phyloP scores from a whole-genome alignment of 2,329 filamentous ascomycete species.

The Apiospora phragmitis region DNA sequence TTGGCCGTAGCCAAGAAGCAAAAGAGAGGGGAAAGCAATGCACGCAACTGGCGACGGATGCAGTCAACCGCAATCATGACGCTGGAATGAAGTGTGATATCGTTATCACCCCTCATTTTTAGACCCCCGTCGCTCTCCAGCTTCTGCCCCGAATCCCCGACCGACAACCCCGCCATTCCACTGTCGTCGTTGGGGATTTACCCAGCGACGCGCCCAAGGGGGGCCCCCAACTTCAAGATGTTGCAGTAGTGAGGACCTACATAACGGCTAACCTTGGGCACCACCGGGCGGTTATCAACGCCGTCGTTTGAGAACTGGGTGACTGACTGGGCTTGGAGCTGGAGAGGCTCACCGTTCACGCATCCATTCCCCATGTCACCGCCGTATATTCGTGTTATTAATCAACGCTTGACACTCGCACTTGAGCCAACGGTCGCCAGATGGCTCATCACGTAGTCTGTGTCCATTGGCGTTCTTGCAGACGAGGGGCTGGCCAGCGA shows the following conservation, averaged over 20 bases:
- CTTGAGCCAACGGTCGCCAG: background rate
- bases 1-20: background rate
- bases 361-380: background rate
- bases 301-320: background rate
- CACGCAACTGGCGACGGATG: background rate
- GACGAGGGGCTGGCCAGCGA: background rate
- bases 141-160: background rate
- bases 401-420: background rate
- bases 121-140: background rate
- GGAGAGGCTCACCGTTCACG: too few relatives aligned
- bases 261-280: background rate
- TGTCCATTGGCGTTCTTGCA: background rate
- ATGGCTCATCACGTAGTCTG: too few relatives aligned
- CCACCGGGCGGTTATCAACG: background rate
- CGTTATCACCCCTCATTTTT: conserved; percentile 15
- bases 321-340: too few relatives aligned
- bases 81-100: conserved; percentile 3
- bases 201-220: background rate
- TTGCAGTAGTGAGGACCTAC: background rate
- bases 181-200: background rate
- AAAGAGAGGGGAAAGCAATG: background rate
- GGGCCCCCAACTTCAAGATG: background rate
- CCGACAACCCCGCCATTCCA: conserved; percentile 8
- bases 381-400: background rate
- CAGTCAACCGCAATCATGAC: background rate